Percentiles rank a stretch among this genome's conserved stretches.
Evolutionary conservation across 306 rosid genomes (phyloP).

Genomic region (Cucurbita argyrosperma): DNA sequence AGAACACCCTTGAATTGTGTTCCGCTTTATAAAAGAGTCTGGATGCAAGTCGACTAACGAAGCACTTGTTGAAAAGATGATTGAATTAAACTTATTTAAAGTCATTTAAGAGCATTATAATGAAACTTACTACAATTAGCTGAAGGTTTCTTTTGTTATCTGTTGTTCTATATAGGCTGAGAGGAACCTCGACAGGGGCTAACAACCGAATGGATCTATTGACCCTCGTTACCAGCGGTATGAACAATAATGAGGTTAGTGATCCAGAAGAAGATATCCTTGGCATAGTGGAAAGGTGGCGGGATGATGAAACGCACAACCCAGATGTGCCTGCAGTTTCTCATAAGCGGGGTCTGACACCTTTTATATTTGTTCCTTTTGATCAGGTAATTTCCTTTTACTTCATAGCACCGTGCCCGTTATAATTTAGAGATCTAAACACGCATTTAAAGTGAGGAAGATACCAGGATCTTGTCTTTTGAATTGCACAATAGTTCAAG

Average conservation of each 20-base stretch:
- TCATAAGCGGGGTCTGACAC: slow-evolving; percentile 69
- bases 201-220: slow-evolving; percentile 87
- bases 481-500: background rate
- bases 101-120: background rate
- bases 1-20: background rate
- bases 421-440: background rate
- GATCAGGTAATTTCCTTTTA: slow-evolving; percentile 40
- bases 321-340: slow-evolving; percentile 92
- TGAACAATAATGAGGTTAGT: slow-evolving; percentile 39
- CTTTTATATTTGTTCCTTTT: slow-evolving; percentile 81
- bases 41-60: background rate
- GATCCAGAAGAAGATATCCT: slow-evolving; percentile 68
- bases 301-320: slow-evolving; percentile 91
- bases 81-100: background rate
- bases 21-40: background rate
- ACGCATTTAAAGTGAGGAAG: background rate
- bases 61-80: background rate
- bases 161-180: slow-evolving; percentile 24
- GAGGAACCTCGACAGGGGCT: slow-evolving; percentile 73
- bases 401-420: background rate
- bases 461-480: background rate
- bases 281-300: slow-evolving; percentile 80
- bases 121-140: background rate
- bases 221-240: slow-evolving; percentile 87
- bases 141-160: slow-evolving; percentile 1